A percentile compares a stretch with the other conserved stretches of the same genome.
Conservation (phyloP, 257 asterid genomes). For the Coffea eugenioides region DNA sequence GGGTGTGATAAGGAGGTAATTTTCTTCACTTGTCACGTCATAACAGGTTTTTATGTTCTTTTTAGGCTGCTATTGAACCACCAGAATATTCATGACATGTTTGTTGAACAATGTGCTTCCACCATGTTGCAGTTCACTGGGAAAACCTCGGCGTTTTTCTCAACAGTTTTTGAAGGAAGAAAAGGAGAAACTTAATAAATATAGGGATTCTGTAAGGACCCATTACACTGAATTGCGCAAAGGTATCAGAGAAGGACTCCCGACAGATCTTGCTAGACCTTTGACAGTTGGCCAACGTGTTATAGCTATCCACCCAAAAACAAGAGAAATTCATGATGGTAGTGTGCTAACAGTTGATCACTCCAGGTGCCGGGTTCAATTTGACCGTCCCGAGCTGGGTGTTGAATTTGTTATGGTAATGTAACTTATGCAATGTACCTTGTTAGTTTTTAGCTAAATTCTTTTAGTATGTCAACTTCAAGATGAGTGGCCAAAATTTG, state of each 20-base stretch:
- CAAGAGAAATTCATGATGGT: slow-evolving; percentile 88
- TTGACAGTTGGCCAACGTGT: slow-evolving; percentile 95
- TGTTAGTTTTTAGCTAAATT: background rate
- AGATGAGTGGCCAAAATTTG: background rate
- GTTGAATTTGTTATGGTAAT: slow-evolving; percentile 93
- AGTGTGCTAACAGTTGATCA: slow-evolving; percentile 87
- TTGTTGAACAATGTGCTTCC: slow-evolving; percentile 2
- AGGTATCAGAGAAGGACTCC: slow-evolving; percentile 82
- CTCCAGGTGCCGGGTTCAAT: slow-evolving; percentile 82
- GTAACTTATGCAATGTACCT: background rate
- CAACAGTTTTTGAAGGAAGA: slow-evolving; percentile 93
- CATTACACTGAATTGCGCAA: slow-evolving; percentile 86
- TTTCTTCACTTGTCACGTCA: slow-evolving; percentile 14
- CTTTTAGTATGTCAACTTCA: background rate
- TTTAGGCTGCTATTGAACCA: slow-evolving; percentile 1
- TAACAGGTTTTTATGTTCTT: background rate
- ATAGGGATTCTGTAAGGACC: slow-evolving; percentile 82
- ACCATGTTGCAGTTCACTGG: slow-evolving; percentile 67
- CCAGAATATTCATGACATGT: background rate
- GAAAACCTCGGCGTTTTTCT: slow-evolving; percentile 91
- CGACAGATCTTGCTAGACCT: slow-evolving; percentile 89
- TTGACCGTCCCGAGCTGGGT: slow-evolving; percentile 88
- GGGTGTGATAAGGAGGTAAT: slow-evolving; percentile 91
- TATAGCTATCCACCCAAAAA: slow-evolving; percentile 90
- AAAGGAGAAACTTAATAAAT: slow-evolving; percentile 83